Evolutionary conservation across 1,139 yeast species (phyloP), one percentile per base, ranked within the genome.

Genomic region (Trichomonascaceae sp.): DNA sequence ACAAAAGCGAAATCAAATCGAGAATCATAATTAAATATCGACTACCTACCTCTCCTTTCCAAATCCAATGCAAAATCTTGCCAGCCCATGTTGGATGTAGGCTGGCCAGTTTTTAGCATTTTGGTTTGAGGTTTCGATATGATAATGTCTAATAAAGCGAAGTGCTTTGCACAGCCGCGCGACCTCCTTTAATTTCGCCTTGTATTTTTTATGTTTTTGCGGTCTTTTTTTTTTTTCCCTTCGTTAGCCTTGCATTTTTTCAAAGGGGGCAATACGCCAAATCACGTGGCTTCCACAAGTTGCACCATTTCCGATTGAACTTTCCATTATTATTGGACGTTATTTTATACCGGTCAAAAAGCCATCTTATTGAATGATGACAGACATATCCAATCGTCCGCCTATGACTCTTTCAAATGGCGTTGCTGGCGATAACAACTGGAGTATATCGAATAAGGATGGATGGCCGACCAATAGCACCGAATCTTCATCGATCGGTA

Each of bases 1-100:
- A 24, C n/a, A 18, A 27, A 30, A 24, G 13, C 18, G 15, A 45
- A 27, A 27, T 20, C 22, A 24, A 19, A 18, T 9, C 20, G 12
- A 15, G 13, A 4, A 4, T 46, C 39, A 2, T 49, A 13, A 8
- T 13, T 24, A 17, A 4, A 13, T 13, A 27, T 43, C 10, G 20
- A n/a, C 2, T n/a, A 22, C 49, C 19, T 43, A 52, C 53, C 53
- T 13, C 51, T 51, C 20, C 46, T 39, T 32, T 51, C 54, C 43
- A 54, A 50, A 46, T 49, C 51, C 39, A 46, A 19, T 5, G 57
- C 57, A 49, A 47, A 49, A n/a, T 54, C 57, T 47, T 47, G 52
- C 57, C 57, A 54, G 20, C 36, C 45, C 49, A 51, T 50, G 8
- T 32, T 44, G 2, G 47, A 17, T 24, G 13, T 9, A 5, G 47